A percentile compares a stretch with the other conserved stretches of the same genome.
These are phyloP conservation scores for Fusarium sambucinum DNA, from an alignment of 2,329 filamentous ascomycete genomes.

Conservation along the genomic window DNA sequence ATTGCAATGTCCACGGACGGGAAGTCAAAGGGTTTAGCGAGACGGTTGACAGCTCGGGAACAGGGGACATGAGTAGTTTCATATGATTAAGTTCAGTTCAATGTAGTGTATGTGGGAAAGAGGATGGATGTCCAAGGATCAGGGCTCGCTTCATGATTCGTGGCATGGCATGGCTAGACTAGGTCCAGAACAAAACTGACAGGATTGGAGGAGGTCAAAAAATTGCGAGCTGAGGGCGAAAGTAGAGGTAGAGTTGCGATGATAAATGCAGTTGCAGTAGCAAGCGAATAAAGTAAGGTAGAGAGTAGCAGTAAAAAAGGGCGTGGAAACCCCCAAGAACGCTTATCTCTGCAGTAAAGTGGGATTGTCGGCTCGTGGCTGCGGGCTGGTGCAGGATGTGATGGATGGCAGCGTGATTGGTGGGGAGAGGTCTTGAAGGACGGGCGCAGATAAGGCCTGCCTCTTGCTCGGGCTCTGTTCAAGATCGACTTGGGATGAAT, in stretches of 20 bases:
- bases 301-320: constrained; percentile 20
- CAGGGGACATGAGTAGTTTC: constrained; percentile 44
- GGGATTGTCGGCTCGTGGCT: constrained; percentile 32
- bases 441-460: constrained; percentile 39
- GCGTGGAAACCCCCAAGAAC: constrained; percentile 19
- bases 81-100: constrained; percentile 38
- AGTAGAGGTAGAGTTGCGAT: background rate
- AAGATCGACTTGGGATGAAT: constrained; percentile 13
- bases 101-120: constrained; percentile 10
- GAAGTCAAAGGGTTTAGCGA: constrained; percentile 24
- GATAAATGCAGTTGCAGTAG: constrained; percentile 10
- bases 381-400: constrained; percentile 34
- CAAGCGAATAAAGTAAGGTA: constrained; percentile 2
- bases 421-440: constrained; percentile 12
- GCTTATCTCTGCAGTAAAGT: constrained; percentile 39
- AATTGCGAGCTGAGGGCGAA: constrained; percentile 6
- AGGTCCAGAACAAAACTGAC: constrained; percentile 31
- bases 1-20: constrained; percentile 15
- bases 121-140: constrained; percentile 36
- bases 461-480: background rate
- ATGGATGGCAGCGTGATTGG: constrained; percentile 40
- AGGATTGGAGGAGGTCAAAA: constrained; percentile 30
- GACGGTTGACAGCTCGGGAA: constrained; percentile 21
- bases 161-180: constrained; percentile 41
- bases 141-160: constrained; percentile 43